phyloP scores from a whole-genome alignment of 179 eudicot genomes.

The Silene vulgaris region DNA sequence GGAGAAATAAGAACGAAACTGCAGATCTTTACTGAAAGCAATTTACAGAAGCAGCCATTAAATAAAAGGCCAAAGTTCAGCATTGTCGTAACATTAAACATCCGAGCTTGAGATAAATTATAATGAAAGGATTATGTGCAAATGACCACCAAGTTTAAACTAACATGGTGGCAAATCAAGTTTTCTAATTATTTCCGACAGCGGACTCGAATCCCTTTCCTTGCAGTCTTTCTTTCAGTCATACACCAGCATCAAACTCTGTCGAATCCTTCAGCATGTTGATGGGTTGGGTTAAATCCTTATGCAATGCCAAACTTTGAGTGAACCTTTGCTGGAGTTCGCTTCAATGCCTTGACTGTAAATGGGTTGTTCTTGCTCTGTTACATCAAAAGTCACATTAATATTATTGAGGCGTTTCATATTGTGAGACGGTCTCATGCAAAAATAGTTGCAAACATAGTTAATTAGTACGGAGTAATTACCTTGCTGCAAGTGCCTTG shows the following conservation, averaged over 20 bases:
- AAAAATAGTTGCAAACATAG: neutral
- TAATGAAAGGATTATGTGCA: slow-evolving; percentile 23
- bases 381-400: slow-evolving; percentile 12
- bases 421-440: neutral
- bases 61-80: slow-evolving; percentile 15
- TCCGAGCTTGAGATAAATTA: slow-evolving; percentile 12
- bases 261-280: neutral
- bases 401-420: neutral
- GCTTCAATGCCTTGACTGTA: slow-evolving; percentile 47
- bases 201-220: neutral
- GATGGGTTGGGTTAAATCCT: slow-evolving; percentile 12
- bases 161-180: slow-evolving; percentile 26
- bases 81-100: slow-evolving; percentile 18
- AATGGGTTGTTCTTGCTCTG: slow-evolving; percentile 79
- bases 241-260: slow-evolving; percentile 6
- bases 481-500: slow-evolving; percentile 58
- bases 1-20: slow-evolving; percentile 3
- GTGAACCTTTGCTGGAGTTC: slow-evolving; percentile 40
- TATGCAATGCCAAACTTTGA: slow-evolving; percentile 28
- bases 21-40: slow-evolving; percentile 11
- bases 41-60: slow-evolving; percentile 22
- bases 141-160: slow-evolving; percentile 28
- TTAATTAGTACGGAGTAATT: slow-evolving; percentile 3
- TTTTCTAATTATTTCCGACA: slow-evolving; percentile 10
- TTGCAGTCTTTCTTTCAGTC: neutral